A percentile compares a stretch with the other conserved stretches of the same genome.
Conservation (phyloP, 768 basidiomycete genomes). For the Xanthoconium purpureum region DNA sequence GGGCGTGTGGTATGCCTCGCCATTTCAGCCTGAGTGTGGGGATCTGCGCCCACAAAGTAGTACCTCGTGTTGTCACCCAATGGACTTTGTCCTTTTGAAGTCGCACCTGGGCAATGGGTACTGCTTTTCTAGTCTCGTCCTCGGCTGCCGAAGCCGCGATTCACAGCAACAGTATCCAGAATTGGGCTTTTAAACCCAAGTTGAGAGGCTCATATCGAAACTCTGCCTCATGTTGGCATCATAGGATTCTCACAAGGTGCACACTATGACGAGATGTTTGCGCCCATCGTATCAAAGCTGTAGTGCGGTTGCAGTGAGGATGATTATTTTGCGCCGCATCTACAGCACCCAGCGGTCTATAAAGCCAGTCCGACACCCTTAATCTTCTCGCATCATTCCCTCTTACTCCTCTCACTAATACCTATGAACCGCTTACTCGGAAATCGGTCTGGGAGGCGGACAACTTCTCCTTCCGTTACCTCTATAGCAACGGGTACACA, state of each 20-base stretch:
- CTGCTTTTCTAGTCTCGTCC: neutral
- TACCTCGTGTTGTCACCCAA: neutral
- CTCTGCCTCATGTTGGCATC: neutral
- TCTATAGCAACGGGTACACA: neutral
- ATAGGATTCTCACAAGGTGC: conserved; percentile 2
- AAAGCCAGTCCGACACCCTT: conserved; percentile 6
- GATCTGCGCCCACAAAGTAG: conserved; percentile 10
- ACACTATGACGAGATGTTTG: neutral
- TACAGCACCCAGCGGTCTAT: conserved; percentile 2
- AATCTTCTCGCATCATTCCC: neutral
- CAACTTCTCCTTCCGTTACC: neutral
- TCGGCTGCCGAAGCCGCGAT: neutral
- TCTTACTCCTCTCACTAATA: neutral
- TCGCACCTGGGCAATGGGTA: neutral
- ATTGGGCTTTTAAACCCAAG: neutral
- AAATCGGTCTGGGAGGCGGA: neutral
- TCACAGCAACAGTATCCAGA: neutral
- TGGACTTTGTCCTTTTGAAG: neutral
- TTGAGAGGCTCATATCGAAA: neutral
- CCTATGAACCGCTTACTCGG: conserved; percentile 4
- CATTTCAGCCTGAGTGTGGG: neutral
- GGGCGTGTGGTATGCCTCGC: neutral
- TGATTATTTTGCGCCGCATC: neutral
- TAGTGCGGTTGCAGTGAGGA: neutral
- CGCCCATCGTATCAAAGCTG: neutral